Percentiles rank a stretch among this genome's conserved stretches.
phyloP scores from a whole-genome alignment of 2,329 filamentous ascomycete species.

The Plectosphaerella sp. region DNA sequence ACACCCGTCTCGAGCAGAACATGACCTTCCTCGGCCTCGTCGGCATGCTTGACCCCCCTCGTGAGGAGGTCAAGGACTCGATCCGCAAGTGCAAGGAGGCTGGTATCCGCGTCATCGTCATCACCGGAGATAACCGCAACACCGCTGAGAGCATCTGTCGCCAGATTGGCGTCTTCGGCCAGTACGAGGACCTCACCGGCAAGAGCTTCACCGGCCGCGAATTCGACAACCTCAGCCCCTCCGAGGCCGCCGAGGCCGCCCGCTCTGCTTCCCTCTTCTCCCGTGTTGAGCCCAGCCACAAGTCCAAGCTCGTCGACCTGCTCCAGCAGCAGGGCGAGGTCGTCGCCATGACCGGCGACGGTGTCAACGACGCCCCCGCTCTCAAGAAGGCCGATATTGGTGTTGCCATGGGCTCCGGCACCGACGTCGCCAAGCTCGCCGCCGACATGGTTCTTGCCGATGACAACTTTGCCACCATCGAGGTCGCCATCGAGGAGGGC shows the following conservation, averaged over 20 bases:
- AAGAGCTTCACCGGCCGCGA: slow-evolving; percentile 96
- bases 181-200: slow-evolving; percentile 74
- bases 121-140: slow-evolving; percentile 96
- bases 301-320: slow-evolving; percentile 95
- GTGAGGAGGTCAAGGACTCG: slow-evolving; percentile 81
- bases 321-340: slow-evolving; percentile 91
- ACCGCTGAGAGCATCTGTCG: slow-evolving; percentile 97
- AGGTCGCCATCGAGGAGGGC: slow-evolving; percentile 92
- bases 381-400: slow-evolving; percentile 99
- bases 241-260: slow-evolving; percentile 78
- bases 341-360: slow-evolving; percentile 98
- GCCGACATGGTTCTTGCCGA: slow-evolving; percentile 98
- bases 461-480: slow-evolving; percentile 98
- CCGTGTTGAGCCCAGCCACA: slow-evolving; percentile 90
- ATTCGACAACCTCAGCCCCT: slow-evolving; percentile 78
- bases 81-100: slow-evolving; percentile 88
- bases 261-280: slow-evolving; percentile 89
- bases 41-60: slow-evolving; percentile 94
- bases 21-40: slow-evolving; percentile 93
- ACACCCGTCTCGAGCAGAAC: slow-evolving; percentile 82
- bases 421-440: slow-evolving; percentile 92
- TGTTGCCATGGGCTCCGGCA: slow-evolving; percentile 97
- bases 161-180: slow-evolving; percentile 88
- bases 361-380: slow-evolving; percentile 95
- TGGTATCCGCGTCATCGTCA: slow-evolving; percentile 94